Evolutionary conservation across 202 grass and related monocot species (phyloP).

Genomic region (Saccharum hybrid): DNA sequence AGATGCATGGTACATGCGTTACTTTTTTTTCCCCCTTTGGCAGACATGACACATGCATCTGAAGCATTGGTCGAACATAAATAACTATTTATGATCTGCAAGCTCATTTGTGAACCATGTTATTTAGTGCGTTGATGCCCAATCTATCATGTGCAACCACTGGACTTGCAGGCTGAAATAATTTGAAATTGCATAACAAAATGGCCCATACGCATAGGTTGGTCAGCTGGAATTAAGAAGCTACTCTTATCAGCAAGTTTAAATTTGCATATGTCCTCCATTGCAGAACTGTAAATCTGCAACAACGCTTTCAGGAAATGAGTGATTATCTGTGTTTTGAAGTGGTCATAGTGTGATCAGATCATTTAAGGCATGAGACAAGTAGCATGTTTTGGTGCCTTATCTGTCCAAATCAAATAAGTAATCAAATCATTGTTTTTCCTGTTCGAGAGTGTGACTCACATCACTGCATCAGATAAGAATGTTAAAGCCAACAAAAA

Average conservation of each 20-base stretch:
- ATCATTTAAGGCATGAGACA: background rate
- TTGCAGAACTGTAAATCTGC: background rate
- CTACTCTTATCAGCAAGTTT: conserved; percentile 25
- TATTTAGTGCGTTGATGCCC: conserved; percentile 30
- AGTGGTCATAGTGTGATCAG: conserved; percentile 14
- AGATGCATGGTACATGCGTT: conserved; percentile 15
- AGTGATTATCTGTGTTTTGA: conserved; percentile 29
- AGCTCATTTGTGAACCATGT: conserved; percentile 38
- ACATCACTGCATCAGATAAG: conserved; percentile 8
- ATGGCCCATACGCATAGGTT: conserved; percentile 10
- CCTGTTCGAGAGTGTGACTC: background rate
- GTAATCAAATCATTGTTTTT: background rate
- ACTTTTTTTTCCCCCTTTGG: background rate
- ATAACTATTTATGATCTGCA: conserved; percentile 23
- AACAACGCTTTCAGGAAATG: conserved; percentile 29
- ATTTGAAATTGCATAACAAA: conserved; percentile 13
- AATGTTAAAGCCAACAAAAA: background rate
- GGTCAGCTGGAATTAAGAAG: conserved; percentile 7
- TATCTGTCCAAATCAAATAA: conserved; percentile 14
- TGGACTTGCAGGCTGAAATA: background rate
- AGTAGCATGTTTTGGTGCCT: conserved; percentile 16
- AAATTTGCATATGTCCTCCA: conserved; percentile 4
- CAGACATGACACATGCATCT: conserved; percentile 41
- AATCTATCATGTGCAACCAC: conserved; percentile 40
- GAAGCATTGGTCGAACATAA: conserved; percentile 36